A percentile compares a stretch with the other conserved stretches of the same genome.
Conservation (phyloP, 208 protist species). For the Histomonas meleagridis region DNA sequence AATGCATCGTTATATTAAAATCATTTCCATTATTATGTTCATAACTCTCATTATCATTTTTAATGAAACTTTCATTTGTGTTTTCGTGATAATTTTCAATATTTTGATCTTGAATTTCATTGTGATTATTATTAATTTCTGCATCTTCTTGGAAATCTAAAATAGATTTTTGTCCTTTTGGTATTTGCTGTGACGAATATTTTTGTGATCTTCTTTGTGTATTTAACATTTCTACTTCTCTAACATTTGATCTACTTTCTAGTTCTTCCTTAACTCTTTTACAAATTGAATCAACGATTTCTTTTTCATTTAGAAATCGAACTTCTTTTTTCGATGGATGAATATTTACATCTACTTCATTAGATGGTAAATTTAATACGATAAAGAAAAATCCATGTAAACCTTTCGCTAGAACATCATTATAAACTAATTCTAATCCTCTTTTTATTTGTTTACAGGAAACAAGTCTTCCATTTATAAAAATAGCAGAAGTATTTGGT, state of each 20-base stretch:
- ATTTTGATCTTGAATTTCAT: background rate
- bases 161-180: background rate
- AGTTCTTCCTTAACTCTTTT: background rate
- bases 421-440: background rate
- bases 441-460: background rate
- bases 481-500: background rate
- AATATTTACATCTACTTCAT: conserved; percentile 27
- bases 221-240: background rate
- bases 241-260: background rate
- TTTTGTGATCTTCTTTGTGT: background rate
- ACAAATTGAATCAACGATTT: background rate
- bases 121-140: background rate
- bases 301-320: background rate
- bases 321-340: conserved; percentile 37
- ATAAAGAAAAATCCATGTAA: background rate
- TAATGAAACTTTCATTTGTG: background rate
- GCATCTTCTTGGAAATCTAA: too few relatives aligned
- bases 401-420: background rate
- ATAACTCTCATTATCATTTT: background rate
- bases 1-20: background rate
- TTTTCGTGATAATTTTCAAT: background rate
- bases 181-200: background rate
- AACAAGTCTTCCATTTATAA: conserved; percentile 13
- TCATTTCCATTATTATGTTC: background rate
- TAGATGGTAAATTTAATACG: background rate